Evolutionary conservation across 164 flowering plant genomes (phyloP).

Genomic region (Kalanchoe fedtschenkoi): DNA sequence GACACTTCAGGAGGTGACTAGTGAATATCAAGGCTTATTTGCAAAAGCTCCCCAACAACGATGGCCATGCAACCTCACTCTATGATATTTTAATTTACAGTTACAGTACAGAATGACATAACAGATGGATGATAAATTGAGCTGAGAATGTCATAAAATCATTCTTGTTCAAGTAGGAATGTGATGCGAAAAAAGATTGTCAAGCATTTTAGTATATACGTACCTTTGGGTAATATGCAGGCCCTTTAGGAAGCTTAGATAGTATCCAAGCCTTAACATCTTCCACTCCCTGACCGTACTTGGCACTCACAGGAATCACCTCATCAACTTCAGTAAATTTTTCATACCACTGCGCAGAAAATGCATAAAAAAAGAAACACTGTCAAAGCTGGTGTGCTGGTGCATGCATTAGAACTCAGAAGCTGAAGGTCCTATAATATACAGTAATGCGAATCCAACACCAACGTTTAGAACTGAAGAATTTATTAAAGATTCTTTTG

Average conservation of each 20-base stretch:
- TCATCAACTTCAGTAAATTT: constrained; percentile 85
- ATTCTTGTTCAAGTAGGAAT: neutral
- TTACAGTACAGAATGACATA: too few species aligned
- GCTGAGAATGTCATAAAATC: neutral
- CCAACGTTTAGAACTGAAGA: neutral
- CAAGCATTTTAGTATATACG: neutral
- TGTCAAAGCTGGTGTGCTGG: neutral
- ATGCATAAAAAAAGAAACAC: neutral
- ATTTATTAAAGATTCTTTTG: neutral
- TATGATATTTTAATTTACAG: too few species aligned
- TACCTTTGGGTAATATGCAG: constrained; percentile 93
- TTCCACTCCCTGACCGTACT: constrained; percentile 90
- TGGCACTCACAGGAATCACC: constrained; percentile 96
- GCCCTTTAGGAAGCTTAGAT: constrained; percentile 87
- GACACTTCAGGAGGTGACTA: neutral
- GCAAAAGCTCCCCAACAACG: neutral
- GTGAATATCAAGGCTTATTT: neutral
- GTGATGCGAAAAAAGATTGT: neutral
- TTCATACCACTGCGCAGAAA: constrained; percentile 75
- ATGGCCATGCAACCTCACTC: too few species aligned
- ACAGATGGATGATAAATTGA: neutral
- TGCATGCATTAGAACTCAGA: neutral
- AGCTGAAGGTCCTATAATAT: neutral
- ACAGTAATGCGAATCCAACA: neutral
- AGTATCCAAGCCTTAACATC: constrained; percentile 92